Base-by-base conservation (phyloP, 2,329 filamentous ascomycete species). In the Cladosporium cucumerinum region DNA sequence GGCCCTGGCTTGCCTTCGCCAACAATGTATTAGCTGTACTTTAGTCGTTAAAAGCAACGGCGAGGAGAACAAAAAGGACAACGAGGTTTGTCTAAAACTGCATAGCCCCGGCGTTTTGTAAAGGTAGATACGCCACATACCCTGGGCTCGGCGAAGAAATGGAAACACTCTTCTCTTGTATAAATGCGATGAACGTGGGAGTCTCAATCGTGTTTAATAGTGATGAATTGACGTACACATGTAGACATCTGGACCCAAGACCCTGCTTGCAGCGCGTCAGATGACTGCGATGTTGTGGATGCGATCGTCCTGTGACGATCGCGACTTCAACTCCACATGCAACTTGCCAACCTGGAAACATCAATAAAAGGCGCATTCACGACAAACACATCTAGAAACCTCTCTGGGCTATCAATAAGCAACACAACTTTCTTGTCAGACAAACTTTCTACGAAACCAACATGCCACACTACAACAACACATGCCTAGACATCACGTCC, bases 401-500 rank as follows among this genome's bases (percentile, higher is more conserved):
- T 5, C n/a, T 46, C 39, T 21, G 39, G 7, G 8, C 5, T 8
- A 11, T 21, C 39, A 21, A 21, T 2, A 21, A 46, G n/a, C n/a
- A 21, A 46, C n/a, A 4, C n/a, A 5, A 21, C 39, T 46, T 12
- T 1, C 8, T 3, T 3, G 2, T 4, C 10, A 46, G n/a, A 46
- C n/a, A 11, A 5, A 21, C n/a, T 21, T 7, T n/a, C 39, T 46
- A 23, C 26, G 18, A 2, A n/a, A 21, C 8, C 51, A 54, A 54
- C 5, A 54, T 54, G 69, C 64, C 69, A 25, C 49, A 64, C 18
- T 70, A 72, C 61, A 71, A 73, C 63, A 76, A 78, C 57, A 70
- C 76, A 6, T 79, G 80, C 63, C 70, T 81, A 43, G 79, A 77
- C 16, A 76, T 81, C 60, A 81, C 80, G 2, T 71, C 73, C 18